Percentiles rank a stretch among this genome's conserved stretches.
These are phyloP conservation scores for Emmonsia crescens DNA, from an alignment of 2,329 filamentous ascomycete genomes.

Conservation along the genomic window DNA sequence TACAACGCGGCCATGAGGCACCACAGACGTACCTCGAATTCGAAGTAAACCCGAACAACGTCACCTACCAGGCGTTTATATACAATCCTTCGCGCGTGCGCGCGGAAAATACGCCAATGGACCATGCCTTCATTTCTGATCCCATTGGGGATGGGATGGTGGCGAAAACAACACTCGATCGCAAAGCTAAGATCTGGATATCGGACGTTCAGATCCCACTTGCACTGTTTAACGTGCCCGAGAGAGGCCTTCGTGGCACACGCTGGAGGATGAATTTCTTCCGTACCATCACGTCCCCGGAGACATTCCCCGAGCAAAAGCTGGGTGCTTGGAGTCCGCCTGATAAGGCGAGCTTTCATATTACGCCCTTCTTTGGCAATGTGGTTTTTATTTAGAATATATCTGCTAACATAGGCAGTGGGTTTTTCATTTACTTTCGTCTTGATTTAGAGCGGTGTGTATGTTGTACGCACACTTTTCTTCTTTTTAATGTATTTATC, in stretches of 20 bases:
- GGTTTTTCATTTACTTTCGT: background rate
- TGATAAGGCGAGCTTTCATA: constrained; percentile 39
- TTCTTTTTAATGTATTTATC: background rate
- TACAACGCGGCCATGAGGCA: constrained; percentile 37
- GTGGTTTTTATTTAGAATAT: constrained; percentile 26
- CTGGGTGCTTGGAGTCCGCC: constrained; percentile 36
- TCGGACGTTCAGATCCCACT: constrained; percentile 36
- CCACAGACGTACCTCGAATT: constrained; percentile 43
- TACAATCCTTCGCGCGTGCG: constrained; percentile 42
- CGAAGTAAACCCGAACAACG: constrained; percentile 42
- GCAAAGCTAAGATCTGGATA: constrained; percentile 28
- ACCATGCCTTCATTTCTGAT: constrained; percentile 34
- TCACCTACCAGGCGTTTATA: constrained; percentile 42
- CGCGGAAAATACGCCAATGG: constrained; percentile 32
- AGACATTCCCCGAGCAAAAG: constrained; percentile 29
- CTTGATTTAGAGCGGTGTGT: background rate
- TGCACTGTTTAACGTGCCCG: constrained; percentile 41
- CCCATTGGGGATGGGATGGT: constrained; percentile 34
- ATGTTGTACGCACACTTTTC: background rate
- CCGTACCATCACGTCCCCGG: constrained; percentile 35
- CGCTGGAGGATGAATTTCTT: constrained; percentile 46
- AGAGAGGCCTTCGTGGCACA: constrained; percentile 29
- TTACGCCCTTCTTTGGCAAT: constrained; percentile 38
- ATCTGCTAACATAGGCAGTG: background rate
- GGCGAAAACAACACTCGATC: constrained; percentile 32